Base-by-base conservation (phyloP, 2,329 filamentous ascomycete genomes). In the Scleromitrula shiraiana region DNA sequence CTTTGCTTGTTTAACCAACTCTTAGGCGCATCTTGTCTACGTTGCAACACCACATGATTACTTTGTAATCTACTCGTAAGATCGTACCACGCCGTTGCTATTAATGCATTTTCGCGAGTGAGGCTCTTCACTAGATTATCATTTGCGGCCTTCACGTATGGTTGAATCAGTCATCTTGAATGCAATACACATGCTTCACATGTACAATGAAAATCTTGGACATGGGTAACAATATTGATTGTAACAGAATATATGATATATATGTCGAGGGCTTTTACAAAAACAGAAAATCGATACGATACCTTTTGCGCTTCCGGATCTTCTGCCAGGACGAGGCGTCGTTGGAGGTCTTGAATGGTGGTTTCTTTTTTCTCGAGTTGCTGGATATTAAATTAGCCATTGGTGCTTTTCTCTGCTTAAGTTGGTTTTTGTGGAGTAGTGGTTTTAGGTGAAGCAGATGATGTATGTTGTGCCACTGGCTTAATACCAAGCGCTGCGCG, bases 1-100 rank as follows among this genome's bases (percentile, higher is more conserved):
- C 87, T 77, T 73, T 93, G 87, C 71, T 86, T 89, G 61, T 86
- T 86, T 58, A 94, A 69, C 85, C 86, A 94, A 67, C 85, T 90
- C 67, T 80, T 83, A 12, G 86, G 84, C 57, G 77, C 77, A 58
- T 91, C 85, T 57, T 80, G 79, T 57, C 85, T 76, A 56, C 88
- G 73, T 62, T 89, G 84, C 53, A 94, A 68, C 46, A 87, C 80
- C 35, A 91, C 83, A 53, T 86, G 85, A 64, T 90, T 91, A 69
- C 85, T 89, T 68, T 93, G 87, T 57, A 94, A 67, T 43, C 88
- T 75, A 62, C 76, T 82, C 22, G 83, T 82, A 59, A 93, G 76
- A 65, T 91, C 86, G 68, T 90, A 90, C 86, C 86, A 94, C 2
- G 88, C 88, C n/a, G 82, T 85, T 22, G 83, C 74, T 59, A 94